Base-by-base conservation (phyloP, 805 yeast species). In the Maudiozyma serrabonitensis region DNA sequence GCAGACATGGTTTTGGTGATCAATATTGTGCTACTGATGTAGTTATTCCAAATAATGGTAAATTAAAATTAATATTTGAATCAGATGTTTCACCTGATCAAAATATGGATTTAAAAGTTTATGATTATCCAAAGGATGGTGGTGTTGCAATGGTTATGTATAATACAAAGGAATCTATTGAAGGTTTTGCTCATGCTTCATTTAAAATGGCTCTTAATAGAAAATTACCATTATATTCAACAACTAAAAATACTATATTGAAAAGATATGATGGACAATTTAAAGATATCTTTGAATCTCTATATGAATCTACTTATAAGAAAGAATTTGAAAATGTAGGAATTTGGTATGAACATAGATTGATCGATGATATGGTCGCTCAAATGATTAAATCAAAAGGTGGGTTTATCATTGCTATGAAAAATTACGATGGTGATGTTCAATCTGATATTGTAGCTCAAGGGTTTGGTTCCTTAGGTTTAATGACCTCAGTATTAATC, bases 351-450 rank as follows among this genome's bases (percentile, higher is more conserved):
- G 97, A 91, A 73, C 98, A 91, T 73, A 81, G 98, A 61, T 75
- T 91, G 59, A 91, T 91, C 58, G 98, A 91, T 70, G 98, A 91
- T 68, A 91, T 91, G 98, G 98, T 91, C 46, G 98, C 98, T 21
- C 97, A 91, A 75, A 90, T 91, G 97, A 74, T 91, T 68, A 91
- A 91, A 75, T 87, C 96, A 43, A 81, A 79, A 64, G 98, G 98
- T 62, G 97, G 98, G 6, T 91, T 75, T 69, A 84, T 91, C 61
- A 87, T 91, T 70, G 98, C 98, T 45, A 80, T 91, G 84, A 91
- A 91, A 76, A 91, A 91, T 75, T 91, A 91, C 71, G 98, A 91
- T 68, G 98, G 98, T 69, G 98, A 91, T 67, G 98, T 91, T 50
- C 90, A 89, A 72, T 84, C 95, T 15, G 98, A 91, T 69, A 85